Evolutionary conservation across 2,329 filamentous ascomycete genomes (phyloP).

Genomic region (Chrysoporthe puriensis): DNA sequence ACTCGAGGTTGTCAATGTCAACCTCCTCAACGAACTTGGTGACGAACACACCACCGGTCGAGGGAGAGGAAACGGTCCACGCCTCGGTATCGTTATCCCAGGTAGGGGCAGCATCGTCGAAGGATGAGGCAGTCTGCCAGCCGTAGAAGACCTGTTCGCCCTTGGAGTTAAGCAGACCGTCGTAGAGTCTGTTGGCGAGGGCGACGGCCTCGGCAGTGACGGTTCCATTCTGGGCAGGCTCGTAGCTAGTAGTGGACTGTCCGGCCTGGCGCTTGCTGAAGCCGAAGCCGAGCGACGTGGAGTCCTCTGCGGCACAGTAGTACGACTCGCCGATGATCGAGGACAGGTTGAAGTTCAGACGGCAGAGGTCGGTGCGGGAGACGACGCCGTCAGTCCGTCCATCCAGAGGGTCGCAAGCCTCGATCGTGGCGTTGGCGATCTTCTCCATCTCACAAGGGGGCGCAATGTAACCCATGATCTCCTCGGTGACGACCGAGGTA

Average conservation of each 20-base stretch:
- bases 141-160: conserved; percentile 42
- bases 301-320: conserved; percentile 37
- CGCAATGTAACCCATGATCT: conserved; percentile 46
- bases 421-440: conserved; percentile 59
- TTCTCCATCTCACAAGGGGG: conserved; percentile 50
- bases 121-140: conserved; percentile 40
- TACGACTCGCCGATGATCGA: conserved; percentile 39
- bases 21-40: conserved; percentile 26
- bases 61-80: conserved; percentile 37
- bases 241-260: conserved; percentile 24
- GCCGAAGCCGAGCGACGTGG: conserved; percentile 33
- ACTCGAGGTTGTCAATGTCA: conserved; percentile 21
- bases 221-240: conserved; percentile 41
- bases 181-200: conserved; percentile 40
- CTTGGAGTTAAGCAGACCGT: conserved; percentile 40
- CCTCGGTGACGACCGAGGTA: conserved; percentile 41
- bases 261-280: conserved; percentile 37
- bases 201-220: conserved; percentile 41
- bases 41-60: conserved; percentile 25
- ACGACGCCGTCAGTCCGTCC: conserved; percentile 59
- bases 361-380: conserved; percentile 41
- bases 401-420: conserved; percentile 58
- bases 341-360: conserved; percentile 40
- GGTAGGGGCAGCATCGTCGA: conserved; percentile 38
- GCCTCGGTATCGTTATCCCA: conserved; percentile 39